Conservation (phyloP, 495 filamentous ascomycete species). For the Trichocladium uniseriatum region DNA sequence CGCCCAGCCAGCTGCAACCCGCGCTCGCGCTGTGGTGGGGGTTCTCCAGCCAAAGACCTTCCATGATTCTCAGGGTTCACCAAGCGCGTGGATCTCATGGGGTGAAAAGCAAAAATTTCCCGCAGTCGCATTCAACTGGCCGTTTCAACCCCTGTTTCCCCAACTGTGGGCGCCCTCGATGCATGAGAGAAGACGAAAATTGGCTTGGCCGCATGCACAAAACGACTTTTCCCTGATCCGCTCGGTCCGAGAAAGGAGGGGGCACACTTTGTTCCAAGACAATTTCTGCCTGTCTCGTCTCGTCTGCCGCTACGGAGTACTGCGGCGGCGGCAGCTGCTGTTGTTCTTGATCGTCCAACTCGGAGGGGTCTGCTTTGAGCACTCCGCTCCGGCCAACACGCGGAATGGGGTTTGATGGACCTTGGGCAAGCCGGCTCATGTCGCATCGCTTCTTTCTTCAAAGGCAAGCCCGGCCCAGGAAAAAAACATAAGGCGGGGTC, state of each 20-base stretch:
- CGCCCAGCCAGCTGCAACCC: slow-evolving; percentile 4
- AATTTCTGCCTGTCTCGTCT: neutral
- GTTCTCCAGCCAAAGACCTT: slow-evolving; percentile 1
- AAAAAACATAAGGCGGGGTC: neutral
- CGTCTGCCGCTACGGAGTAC: neutral
- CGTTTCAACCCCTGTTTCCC: neutral
- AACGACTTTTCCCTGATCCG: slow-evolving; percentile 1
- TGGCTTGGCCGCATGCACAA: slow-evolving; percentile 1
- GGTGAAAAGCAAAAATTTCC: slow-evolving; percentile 8
- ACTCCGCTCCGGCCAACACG: too few species aligned
- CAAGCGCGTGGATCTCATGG: neutral
- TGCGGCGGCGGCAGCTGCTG: neutral
- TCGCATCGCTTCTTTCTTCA: neutral
- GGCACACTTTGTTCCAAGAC: neutral
- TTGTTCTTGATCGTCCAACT: too few species aligned
- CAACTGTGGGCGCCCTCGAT: neutral
- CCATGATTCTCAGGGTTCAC: neutral
- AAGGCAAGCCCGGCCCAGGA: slow-evolving; percentile 1
- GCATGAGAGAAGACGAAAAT: neutral
- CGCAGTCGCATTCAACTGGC: slow-evolving; percentile 8
- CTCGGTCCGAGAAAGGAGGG: neutral
- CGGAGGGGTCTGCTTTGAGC: too few species aligned
- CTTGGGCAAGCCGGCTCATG: neutral
- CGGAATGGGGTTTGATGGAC: too few species aligned
- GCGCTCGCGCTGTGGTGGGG: neutral